A percentile compares a stretch with the other conserved stretches of the same genome.
Conservation (phyloP, 176 grass and related monocot species). For the Oryza glaberrima region DNA sequence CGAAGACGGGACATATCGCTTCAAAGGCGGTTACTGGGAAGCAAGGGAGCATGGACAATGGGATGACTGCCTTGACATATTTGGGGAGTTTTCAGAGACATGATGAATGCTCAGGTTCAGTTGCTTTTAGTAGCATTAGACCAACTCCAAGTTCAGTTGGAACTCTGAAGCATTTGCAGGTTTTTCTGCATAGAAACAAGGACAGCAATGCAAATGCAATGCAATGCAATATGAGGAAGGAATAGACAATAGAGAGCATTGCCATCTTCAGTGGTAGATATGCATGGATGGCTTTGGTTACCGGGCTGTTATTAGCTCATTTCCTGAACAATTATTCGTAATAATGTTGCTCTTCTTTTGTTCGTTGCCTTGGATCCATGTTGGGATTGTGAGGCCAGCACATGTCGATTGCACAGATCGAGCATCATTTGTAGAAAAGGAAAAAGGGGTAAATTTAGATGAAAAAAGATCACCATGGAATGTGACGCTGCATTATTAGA, state of each 20-base stretch:
- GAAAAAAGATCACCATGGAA: background rate
- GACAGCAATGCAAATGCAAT: slow-evolving; percentile 1
- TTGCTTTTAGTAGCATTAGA: background rate
- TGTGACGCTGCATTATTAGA: background rate
- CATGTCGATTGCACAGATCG: background rate
- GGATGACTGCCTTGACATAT: slow-evolving; percentile 69
- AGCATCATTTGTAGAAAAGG: slow-evolving; percentile 20
- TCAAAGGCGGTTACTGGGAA: slow-evolving; percentile 84
- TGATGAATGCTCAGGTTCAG: background rate
- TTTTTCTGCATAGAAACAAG: slow-evolving; percentile 2
- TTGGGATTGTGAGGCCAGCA: background rate
- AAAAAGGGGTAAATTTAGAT: background rate
- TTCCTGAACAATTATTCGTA: slow-evolving; percentile 32
- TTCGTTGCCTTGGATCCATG: slow-evolving; percentile 40
- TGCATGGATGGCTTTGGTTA: slow-evolving; percentile 21
- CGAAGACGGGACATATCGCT: slow-evolving; percentile 42
- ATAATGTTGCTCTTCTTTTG: slow-evolving; percentile 34
- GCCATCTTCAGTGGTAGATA: slow-evolving; percentile 33
- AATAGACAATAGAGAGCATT: slow-evolving; percentile 17
- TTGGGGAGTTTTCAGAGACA: slow-evolving; percentile 55
- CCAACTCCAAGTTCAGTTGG: no score
- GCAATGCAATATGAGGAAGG: background rate
- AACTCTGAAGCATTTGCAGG: background rate
- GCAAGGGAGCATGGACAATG: slow-evolving; percentile 56
- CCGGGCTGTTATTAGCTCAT: slow-evolving; percentile 29